phyloP scores from a whole-genome alignment of 1,284 basidiomycete genomes.

The Sporisorium scitamineum region DNA sequence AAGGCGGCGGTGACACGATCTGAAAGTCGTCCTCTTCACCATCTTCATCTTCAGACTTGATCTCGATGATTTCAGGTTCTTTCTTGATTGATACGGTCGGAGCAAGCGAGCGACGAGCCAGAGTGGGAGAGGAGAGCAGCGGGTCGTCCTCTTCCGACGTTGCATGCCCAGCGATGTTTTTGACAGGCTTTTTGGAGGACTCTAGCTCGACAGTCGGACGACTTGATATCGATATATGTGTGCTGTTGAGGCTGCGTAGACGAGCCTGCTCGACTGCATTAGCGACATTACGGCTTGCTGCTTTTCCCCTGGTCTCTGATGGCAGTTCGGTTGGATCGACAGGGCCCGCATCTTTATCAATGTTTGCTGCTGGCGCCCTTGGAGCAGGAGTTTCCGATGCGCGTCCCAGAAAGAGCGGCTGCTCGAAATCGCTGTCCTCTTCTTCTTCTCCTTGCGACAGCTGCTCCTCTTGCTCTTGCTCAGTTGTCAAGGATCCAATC shows the following conservation, averaged over 20 bases:
- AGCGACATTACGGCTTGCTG: constrained; percentile 33
- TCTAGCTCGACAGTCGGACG: neutral
- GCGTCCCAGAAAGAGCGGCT: constrained; percentile 30
- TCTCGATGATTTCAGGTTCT: constrained; percentile 40
- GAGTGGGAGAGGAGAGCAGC: constrained; percentile 25
- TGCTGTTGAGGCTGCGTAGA: constrained; percentile 20
- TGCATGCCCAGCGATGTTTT: neutral
- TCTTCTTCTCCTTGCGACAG: neutral
- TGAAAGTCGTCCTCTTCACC: constrained; percentile 35
- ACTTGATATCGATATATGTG: neutral
- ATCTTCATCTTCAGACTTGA: constrained; percentile 52
- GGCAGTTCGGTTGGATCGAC: constrained; percentile 44
- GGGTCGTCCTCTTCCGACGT: constrained; percentile 23
- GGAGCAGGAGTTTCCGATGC: constrained; percentile 28
- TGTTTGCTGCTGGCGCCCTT: neutral
- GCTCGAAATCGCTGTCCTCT: neutral
- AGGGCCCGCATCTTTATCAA: neutral
- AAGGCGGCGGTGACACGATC: constrained; percentile 26
- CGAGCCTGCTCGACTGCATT: constrained; percentile 41
- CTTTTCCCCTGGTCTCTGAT: constrained; percentile 41
- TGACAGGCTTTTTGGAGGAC: neutral
- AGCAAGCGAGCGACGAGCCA: constrained; percentile 3
- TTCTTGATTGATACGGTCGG: constrained; percentile 10
- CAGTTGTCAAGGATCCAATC: neutral
- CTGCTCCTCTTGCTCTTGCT: neutral